Evolutionary conservation across 306 rosid genomes (phyloP).

Genomic region (Vigna reflexopilosa): DNA sequence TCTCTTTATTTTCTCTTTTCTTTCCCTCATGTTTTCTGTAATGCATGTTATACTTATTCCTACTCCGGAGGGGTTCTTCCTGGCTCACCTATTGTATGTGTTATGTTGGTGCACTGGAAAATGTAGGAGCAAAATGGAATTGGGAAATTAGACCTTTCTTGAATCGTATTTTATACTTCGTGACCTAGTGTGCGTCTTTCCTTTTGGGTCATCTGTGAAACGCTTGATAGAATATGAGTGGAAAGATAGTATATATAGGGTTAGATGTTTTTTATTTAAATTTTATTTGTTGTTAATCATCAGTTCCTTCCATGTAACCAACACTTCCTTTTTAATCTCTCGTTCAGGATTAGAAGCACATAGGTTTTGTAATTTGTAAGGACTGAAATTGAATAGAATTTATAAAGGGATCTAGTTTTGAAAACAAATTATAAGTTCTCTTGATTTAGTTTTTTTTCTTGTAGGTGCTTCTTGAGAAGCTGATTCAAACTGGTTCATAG

Average conservation of each 20-base stretch:
- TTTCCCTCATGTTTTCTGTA: no score
- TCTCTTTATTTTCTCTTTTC: no score
- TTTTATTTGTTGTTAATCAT: neutral
- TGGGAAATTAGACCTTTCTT: neutral
- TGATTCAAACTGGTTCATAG: neutral
- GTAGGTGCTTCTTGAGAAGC: neutral
- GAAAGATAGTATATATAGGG: neutral
- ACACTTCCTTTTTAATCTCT: neutral
- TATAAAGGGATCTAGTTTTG: neutral
- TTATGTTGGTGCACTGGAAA: neutral
- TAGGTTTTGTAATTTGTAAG: neutral
- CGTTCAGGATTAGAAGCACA: neutral
- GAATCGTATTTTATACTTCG: neutral
- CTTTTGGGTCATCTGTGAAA: neutral
- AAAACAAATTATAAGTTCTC: neutral
- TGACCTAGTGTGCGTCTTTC: slow-evolving; percentile 26
- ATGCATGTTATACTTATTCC: no score
- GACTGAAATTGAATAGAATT: neutral
- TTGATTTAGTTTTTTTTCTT: neutral
- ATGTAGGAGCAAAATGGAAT: slow-evolving; percentile 20
- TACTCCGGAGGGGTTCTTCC: no score
- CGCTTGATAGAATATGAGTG: neutral
- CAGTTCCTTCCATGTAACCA: neutral
- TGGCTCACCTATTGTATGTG: neutral
- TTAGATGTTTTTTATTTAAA: neutral